Evolutionary conservation across 2,329 filamentous ascomycete genomes (phyloP).

Genomic region (Phialocephala sp.): DNA sequence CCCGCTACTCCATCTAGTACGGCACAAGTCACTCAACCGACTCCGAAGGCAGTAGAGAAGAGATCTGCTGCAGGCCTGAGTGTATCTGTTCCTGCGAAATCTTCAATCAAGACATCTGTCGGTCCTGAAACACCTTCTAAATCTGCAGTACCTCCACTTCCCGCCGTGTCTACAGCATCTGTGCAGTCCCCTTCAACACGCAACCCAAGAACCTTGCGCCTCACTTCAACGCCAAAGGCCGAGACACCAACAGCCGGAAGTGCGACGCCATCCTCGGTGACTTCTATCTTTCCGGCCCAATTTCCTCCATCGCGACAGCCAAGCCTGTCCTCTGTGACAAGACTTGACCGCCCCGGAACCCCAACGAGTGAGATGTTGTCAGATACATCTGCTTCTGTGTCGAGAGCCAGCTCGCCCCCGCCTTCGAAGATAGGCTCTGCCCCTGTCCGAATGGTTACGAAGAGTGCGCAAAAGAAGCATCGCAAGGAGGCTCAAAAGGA

Average conservation of each 20-base stretch:
- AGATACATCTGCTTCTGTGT: conserved; percentile 76
- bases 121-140: conserved; percentile 31
- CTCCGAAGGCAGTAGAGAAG: conserved; percentile 34
- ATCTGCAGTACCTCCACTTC: conserved; percentile 46
- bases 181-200: conserved; percentile 59
- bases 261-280: conserved; percentile 41
- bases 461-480: conserved; percentile 80
- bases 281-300: conserved; percentile 45
- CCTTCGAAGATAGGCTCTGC: conserved; percentile 70
- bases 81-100: conserved; percentile 55
- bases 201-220: conserved; percentile 69
- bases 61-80: conserved; percentile 48
- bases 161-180: conserved; percentile 53
- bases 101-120: conserved; percentile 23
- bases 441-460: conserved; percentile 72
- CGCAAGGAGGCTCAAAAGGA: conserved; percentile 71
- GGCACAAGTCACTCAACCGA: conserved; percentile 15
- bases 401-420: conserved; percentile 75
- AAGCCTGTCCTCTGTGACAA: conserved; percentile 53
- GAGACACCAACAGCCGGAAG: conserved; percentile 54
- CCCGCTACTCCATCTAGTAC: neutral
- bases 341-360: conserved; percentile 67
- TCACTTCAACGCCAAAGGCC: conserved; percentile 69
- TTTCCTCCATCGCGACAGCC: conserved; percentile 56
- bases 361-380: conserved; percentile 76